Base-by-base conservation (phyloP, 768 basidiomycete species). In the Lepiota venenata region DNA sequence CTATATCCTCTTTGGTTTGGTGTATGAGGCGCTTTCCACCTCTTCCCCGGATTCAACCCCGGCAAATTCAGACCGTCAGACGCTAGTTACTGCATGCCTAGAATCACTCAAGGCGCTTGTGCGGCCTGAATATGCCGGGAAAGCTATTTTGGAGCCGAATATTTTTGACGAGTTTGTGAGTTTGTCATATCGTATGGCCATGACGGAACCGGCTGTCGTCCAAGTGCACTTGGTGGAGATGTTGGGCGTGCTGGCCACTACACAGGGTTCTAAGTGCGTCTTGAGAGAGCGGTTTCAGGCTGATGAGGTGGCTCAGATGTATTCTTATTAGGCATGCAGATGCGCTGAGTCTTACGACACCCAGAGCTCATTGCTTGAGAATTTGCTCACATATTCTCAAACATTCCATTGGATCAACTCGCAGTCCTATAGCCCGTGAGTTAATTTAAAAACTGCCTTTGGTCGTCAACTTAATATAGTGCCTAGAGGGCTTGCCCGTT, bases 141-240 rank as follows among this genome's bases (percentile, higher is more conserved):
- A 79, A 25, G 90, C 87, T 0, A 79, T 98, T 32, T 75, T 89
- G 55, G 88, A 95, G 37, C 85, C 87, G 2, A 78, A 84, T 0
- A 82, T 92, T 22, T 96, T 96, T 63, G 91, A 93, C 44, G 96
- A 99, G 69, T 84, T 98, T 41, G 82, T 88, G 60, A 87, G 86
- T 44, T 73, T 98, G 3, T 92, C 87, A 65, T 93, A 96, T 64
- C 83, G 96, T 4, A 83, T 98, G 70, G 91, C 88, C 0, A 84
- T 98, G 79, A 90, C 89, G 0, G 94, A 96, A 64, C 74, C 85
- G 0, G 84, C 91, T 1, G 71, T 62, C 0, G 79, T 92, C 27
- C 88, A 93, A 61, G 71, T 81, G 0, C 80, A 87, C 51, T 76
- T 98, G 18, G 72, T 91, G 2, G 87, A 88, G 58, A 81, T 88